Base-by-base conservation (phyloP, 2,329 filamentous ascomycete species). In the Ceratocystiopsis brevicomis region DNA sequence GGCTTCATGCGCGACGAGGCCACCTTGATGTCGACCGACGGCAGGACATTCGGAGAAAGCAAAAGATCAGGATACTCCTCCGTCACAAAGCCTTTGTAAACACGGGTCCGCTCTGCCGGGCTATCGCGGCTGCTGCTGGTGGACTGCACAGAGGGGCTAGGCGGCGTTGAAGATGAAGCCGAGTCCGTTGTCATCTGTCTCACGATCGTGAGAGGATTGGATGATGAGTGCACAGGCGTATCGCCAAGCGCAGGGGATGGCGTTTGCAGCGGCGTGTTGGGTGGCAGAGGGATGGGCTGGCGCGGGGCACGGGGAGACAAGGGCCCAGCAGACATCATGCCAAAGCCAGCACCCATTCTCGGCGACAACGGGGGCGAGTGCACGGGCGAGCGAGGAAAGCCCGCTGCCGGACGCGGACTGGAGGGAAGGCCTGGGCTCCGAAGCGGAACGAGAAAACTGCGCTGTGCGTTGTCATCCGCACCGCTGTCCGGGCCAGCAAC, bases 1-100 rank as follows among this genome's bases (percentile, higher is more conserved):
- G 88, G 90, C 55, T 84, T 86, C 67, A 98, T 77, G n/a, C 90
- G 78, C 18, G 90, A 96, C 11, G 90, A 96, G 4, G 86, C 84
- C 4, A 95, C 88, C 56, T 74, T 83, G 40, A 95, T 77, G 49
- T 81, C 74, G 44, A 98, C 80, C 1, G 83, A 84, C 4, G 84
- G 81, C 9, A 98, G 66, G 6, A 87, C 86, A 56, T 93, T 92
- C 0, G 90, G 88, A 11, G 86, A 78, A 2, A 98, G 67, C 18
- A 96, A 63, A 9, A 96, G 68, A 48, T 84, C 81, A 1, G 88
- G 86, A 56, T 86, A 88, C 50, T 93, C 82, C 0, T 94, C 85
- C 0, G 81, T 85, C 6, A 85, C 69, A 18, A 95, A 69, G 1
- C 85, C 85, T 52, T 69, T 79, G 57, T 77, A 92, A 18, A 94